Evolutionary conservation across 306 rosid genomes (phyloP).

Genomic region (Ammopiptanthus mongolicus): DNA sequence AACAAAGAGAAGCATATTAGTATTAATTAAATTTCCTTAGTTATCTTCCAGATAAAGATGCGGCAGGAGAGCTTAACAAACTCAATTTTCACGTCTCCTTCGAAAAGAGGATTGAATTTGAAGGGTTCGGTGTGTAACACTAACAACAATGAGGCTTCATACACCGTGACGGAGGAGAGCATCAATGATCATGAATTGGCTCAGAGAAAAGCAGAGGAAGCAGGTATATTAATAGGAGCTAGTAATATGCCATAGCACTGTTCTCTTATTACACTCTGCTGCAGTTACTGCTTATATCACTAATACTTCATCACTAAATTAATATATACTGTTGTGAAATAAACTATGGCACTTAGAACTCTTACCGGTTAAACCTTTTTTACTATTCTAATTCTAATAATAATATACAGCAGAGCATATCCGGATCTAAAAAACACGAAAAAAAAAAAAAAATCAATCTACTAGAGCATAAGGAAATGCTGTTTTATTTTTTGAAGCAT

Average conservation of each 20-base stretch:
- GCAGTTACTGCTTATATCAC: too few relatives aligned
- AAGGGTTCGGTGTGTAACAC: conserved; percentile 56
- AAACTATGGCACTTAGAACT: too few relatives aligned
- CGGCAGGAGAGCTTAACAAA: conserved; percentile 56
- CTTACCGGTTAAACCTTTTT: too few relatives aligned
- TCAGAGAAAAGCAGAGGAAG: conserved; percentile 97
- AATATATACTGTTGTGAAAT: too few relatives aligned
- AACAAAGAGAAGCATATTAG: too few relatives aligned
- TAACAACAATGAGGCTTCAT: conserved; percentile 41
- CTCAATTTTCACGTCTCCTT: conserved; percentile 57
- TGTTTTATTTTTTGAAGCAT: too few relatives aligned
- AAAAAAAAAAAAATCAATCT: too few relatives aligned
- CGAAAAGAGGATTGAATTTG: conserved; percentile 92
- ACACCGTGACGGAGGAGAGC: conserved; percentile 44
- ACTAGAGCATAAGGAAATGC: too few relatives aligned
- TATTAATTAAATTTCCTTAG: background rate
- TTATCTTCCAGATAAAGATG: conserved; percentile 37
- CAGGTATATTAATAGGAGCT: conserved; percentile 67
- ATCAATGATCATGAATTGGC: conserved; percentile 88
- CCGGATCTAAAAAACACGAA: too few relatives aligned
- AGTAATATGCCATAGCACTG: background rate
- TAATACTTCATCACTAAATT: background rate
- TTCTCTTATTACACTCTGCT: too few relatives aligned
- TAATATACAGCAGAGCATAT: too few relatives aligned
- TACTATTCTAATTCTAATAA: too few relatives aligned